A percentile compares a stretch with the other conserved stretches of the same genome.
phyloP scores from a whole-genome alignment of 495 filamentous ascomycete genomes.

The Penicillium soppii region DNA sequence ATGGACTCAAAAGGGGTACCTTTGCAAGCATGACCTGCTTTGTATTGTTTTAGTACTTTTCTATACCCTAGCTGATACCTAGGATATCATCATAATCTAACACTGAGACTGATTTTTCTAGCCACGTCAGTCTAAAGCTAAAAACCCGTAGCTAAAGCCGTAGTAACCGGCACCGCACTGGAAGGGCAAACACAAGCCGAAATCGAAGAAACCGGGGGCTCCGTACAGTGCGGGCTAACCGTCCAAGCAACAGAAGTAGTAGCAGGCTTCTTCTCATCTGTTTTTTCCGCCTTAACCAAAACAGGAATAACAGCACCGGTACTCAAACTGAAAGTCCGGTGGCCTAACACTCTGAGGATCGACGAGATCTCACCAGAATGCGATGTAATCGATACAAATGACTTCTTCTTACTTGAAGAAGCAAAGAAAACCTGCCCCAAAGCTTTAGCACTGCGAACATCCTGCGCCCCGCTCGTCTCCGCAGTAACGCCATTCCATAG shows the following conservation, averaged over 20 bases:
- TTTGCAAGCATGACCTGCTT: too few species aligned
- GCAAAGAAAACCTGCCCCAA: slow-evolving; percentile 63
- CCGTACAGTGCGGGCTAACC: slow-evolving; percentile 48
- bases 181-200: slow-evolving; percentile 48
- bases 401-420: slow-evolving; percentile 32
- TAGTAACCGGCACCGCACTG: slow-evolving; percentile 39
- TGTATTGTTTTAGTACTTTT: too few species aligned
- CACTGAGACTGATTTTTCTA: too few species aligned
- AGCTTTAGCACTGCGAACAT: slow-evolving; percentile 50
- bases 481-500: slow-evolving; percentile 57
- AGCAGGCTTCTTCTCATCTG: slow-evolving; percentile 12
- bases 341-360: slow-evolving; percentile 58
- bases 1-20: too few species aligned
- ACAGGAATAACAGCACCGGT: slow-evolving; percentile 73
- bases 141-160: slow-evolving; percentile 25
- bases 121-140: too few species aligned
- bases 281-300: slow-evolving; percentile 56
- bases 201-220: slow-evolving; percentile 48
- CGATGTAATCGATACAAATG: slow-evolving; percentile 64
- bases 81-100: too few species aligned
- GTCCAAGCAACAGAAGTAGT: slow-evolving; percentile 40
- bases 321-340: slow-evolving; percentile 57
- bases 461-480: slow-evolving; percentile 55
- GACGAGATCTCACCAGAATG: slow-evolving; percentile 66
- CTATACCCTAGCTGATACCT: too few species aligned